These are phyloP conservation scores for Hura crepitans DNA, from an alignment of 441 rosid genomes.

Conservation along the genomic window DNA sequence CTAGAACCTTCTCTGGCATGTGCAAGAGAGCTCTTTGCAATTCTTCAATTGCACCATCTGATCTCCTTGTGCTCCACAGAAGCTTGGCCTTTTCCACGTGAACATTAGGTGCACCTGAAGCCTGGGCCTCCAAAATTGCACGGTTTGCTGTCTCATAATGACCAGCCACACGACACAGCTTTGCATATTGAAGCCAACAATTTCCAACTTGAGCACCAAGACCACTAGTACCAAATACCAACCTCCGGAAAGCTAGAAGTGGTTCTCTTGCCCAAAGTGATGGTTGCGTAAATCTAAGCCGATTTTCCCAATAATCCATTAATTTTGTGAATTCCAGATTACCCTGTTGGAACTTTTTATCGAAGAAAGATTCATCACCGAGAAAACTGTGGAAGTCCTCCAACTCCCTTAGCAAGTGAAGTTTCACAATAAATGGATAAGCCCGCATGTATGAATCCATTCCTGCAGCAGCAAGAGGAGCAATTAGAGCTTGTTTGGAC, in stretches of 20 bases:
- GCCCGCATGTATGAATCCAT: constrained; percentile 97
- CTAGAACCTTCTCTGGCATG: constrained; percentile 85
- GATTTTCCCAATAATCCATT: constrained; percentile 82
- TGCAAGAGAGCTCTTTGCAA: constrained; percentile 88
- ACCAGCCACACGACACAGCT: constrained; percentile 98
- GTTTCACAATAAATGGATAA: constrained; percentile 92
- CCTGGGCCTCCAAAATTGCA: constrained; percentile 94
- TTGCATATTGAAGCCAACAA: constrained; percentile 98
- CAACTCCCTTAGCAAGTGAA: constrained; percentile 82
- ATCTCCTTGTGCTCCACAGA: constrained; percentile 85
- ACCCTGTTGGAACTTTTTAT: constrained; percentile 57
- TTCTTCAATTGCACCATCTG: constrained; percentile 92
- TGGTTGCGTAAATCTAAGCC: constrained; percentile 87
- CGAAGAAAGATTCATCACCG: constrained; percentile 76
- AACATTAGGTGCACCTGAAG: constrained; percentile 87
- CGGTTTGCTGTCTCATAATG: constrained; percentile 95
- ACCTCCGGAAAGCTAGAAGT: constrained; percentile 84
- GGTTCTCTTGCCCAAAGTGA: constrained; percentile 99
- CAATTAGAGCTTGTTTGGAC: constrained; percentile 93
- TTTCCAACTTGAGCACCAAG: constrained; percentile 91
- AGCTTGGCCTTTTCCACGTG: constrained; percentile 98
- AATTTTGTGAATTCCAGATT: constrained; percentile 59
- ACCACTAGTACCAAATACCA: constrained; percentile 79
- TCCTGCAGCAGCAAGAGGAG: constrained; percentile 99
- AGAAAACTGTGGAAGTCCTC: constrained; percentile 83